phyloP scores from a whole-genome alignment of 306 rosid species.

The Acacia acuminata region DNA sequence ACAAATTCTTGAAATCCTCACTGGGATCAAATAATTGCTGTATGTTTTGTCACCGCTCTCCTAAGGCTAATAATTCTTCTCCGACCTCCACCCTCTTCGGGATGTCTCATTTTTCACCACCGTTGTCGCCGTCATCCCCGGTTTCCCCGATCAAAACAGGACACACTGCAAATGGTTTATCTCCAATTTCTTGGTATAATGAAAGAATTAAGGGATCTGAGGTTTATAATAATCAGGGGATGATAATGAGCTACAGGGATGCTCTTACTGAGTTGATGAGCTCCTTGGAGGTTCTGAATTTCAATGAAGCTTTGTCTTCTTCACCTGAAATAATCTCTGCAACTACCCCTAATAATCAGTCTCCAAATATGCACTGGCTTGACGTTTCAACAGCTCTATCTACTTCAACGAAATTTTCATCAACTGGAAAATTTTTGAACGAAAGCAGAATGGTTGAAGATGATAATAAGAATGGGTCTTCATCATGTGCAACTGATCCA shows the following conservation, averaged over 20 bases:
- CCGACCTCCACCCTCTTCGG: constrained; percentile 81
- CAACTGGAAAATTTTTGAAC: not conserved
- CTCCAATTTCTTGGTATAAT: constrained; percentile 38
- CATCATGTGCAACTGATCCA: constrained; percentile 38
- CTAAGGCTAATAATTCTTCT: constrained; percentile 35
- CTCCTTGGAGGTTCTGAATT: constrained; percentile 64
- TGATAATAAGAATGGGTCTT: constrained; percentile 26
- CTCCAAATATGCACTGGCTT: constrained; percentile 44
- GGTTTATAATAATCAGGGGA: constrained; percentile 19
- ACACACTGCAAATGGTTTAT: constrained; percentile 33
- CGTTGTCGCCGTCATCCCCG: constrained; percentile 64
- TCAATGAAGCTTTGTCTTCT: constrained; percentile 44
- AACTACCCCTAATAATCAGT: not conserved
- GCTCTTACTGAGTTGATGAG: constrained; percentile 54
- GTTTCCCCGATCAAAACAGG: constrained; percentile 38
- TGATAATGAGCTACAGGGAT: constrained; percentile 38
- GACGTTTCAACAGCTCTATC: constrained; percentile 38
- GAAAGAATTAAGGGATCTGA: constrained; percentile 29
- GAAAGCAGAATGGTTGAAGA: constrained; percentile 31
- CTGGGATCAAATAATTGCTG: constrained; percentile 48
- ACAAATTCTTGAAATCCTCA: constrained; percentile 25
- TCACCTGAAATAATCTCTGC: constrained; percentile 30
- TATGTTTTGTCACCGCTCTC: constrained; percentile 41
- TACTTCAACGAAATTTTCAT: constrained; percentile 18
- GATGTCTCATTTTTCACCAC: constrained; percentile 68